Evolutionary conservation across 2,329 filamentous ascomycete genomes (phyloP), one percentile per base, ranked within the genome.

Genomic region (Scytalidium lignicola): DNA sequence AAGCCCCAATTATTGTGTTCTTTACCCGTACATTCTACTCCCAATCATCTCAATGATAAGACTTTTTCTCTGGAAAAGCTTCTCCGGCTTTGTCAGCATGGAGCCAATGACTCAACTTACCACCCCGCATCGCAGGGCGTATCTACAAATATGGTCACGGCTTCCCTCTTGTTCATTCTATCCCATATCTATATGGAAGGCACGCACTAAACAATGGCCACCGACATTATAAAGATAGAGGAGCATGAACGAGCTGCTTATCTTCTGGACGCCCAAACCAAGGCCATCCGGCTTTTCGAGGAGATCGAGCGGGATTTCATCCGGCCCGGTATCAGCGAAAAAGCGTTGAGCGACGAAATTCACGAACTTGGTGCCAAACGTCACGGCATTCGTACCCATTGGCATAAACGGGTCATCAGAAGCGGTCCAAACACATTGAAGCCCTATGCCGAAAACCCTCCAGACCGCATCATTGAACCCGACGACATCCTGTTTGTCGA

Each of bases 401-500:
- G 75, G 75, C 75, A 78, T 60, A 78, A 77, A 56, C 69, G 74
- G 4, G 67, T 77, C 1, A 66, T 78, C 28, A 65, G 75, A 7
- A 74, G 71, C 52, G 75, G 74, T 0, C 70, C 71, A 3, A 75
- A 79, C 58, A 78, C 74, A 0, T 54, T 78, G 3, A 51, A 60
- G 1, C 74, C 74, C 0, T 78, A 74, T 48, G 59, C 64, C 3
- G 74, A 75, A 2, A 76, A 76, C 55, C 73, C 74, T 0, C 72
- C 74, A 0, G 73, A 77, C 52, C 72, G 74, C 3, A 58, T 69
- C 26, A 70, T 79, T 43, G 54, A 71, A 51, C 56, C 61, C 2
- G 73, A 75, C 46, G 75, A 79, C 48, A 78, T 79, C 44, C 60
- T 79, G 2, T 70, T 74, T 49, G 69, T 78, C 28, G 75, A 78